Percentiles rank a stretch among this genome's conserved stretches.
Evolutionary conservation across 1,284 basidiomycete species (phyloP).

Genomic region (Sphagnurus paluster): DNA sequence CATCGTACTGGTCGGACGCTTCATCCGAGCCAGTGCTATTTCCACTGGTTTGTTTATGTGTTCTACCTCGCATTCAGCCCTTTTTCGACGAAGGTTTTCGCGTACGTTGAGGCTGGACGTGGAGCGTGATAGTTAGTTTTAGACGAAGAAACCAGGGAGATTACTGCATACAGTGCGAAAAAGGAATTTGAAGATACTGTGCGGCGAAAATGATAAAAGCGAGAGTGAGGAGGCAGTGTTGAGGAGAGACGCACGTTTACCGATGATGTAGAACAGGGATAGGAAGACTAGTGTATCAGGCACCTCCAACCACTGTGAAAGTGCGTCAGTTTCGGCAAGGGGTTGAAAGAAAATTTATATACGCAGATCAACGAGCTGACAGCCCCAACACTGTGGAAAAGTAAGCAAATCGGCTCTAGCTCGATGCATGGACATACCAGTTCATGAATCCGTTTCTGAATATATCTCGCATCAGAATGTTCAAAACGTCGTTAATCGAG

Average conservation of each 20-base stretch:
- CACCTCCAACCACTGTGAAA: neutral
- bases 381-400: neutral
- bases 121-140: neutral
- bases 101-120: neutral
- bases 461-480: neutral
- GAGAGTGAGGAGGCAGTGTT: too few relatives aligned
- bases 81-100: neutral
- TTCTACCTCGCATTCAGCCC: neutral
- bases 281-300: neutral
- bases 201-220: neutral
- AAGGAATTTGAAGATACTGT: neutral
- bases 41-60: too few relatives aligned
- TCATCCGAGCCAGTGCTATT: too few relatives aligned
- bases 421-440: neutral
- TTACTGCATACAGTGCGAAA: neutral
- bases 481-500: neutral
- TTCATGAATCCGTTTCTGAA: neutral
- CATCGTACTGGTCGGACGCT: too few relatives aligned
- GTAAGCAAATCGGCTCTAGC: neutral
- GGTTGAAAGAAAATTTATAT: neutral
- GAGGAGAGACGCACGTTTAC: neutral
- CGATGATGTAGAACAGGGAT: neutral
- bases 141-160: too few relatives aligned
- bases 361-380: neutral
- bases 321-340: neutral